A percentile compares a stretch with the other conserved stretches of the same genome.
phyloP scores from a whole-genome alignment of 495 filamentous ascomycete species.

The Lasiosphaeria ovina region DNA sequence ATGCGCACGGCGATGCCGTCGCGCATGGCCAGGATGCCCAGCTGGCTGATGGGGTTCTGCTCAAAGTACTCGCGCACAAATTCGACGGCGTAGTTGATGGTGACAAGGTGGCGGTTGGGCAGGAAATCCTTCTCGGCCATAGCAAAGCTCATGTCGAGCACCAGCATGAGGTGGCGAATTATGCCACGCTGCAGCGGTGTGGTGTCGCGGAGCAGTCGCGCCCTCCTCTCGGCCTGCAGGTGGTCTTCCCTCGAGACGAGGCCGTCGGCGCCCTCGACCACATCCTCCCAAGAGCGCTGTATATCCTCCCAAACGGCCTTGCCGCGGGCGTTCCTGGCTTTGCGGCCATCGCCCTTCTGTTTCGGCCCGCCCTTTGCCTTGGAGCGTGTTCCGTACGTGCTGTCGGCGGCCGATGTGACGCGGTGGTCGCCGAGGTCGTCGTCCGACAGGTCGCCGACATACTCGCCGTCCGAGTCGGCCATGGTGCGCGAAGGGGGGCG shows the following conservation, averaged over 20 bases:
- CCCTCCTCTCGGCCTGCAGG: conserved; percentile 47
- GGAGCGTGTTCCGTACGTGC: conserved; percentile 24
- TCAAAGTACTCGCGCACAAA: conserved; percentile 96
- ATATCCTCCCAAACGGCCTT: conserved; percentile 50
- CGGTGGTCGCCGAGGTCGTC: conserved; percentile 64
- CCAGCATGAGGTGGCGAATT: conserved; percentile 87
- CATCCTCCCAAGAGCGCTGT: conserved; percentile 47
- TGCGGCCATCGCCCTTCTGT: conserved; percentile 24
- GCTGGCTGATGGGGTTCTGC: conserved; percentile 97
- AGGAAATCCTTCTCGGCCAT: conserved; percentile 95
- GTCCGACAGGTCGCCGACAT: conserved; percentile 69
- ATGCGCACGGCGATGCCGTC: conserved; percentile 85
- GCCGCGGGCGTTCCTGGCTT: conserved; percentile 25
- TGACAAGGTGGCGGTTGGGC: conserved; percentile 79
- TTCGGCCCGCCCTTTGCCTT: conserved; percentile 19
- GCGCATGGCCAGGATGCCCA: conserved; percentile 85
- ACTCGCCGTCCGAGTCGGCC: conserved; percentile 83
- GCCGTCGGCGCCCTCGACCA: conserved; percentile 44
- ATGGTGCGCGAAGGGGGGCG: conserved; percentile 36
- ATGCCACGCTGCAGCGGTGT: conserved; percentile 94
- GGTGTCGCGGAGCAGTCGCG: conserved; percentile 75
- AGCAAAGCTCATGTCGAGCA: conserved; percentile 88
- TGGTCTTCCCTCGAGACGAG: conserved; percentile 36
- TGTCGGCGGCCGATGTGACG: conserved; percentile 30
- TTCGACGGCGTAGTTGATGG: conserved; percentile 77